Percentiles rank a stretch among this genome's conserved stretches.
Evolutionary conservation across 257 asterid species (phyloP).

Genomic region (Solanum virginianum): DNA sequence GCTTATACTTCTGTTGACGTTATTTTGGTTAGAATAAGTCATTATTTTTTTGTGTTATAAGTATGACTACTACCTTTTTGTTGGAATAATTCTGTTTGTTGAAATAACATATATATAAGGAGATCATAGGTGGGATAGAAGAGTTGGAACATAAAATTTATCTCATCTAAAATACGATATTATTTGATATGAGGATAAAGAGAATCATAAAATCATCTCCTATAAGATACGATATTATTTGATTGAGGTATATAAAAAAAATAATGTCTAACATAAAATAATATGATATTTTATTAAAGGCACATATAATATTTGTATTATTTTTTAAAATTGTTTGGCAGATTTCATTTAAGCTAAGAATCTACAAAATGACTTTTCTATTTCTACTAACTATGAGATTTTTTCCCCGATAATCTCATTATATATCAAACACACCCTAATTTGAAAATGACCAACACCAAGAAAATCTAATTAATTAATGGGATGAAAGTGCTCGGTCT

Average conservation of each 20-base stretch:
- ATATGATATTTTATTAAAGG: neutral
- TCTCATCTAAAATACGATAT: neutral
- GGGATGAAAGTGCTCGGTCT: neutral
- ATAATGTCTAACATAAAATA: neutral
- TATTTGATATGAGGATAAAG: neutral
- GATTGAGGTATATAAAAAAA: neutral
- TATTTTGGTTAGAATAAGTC: constrained; percentile 12
- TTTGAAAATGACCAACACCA: neutral
- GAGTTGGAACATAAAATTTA: neutral
- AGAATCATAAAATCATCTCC: neutral
- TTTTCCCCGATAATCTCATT: neutral
- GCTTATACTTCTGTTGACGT: neutral
- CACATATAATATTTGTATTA: no score
- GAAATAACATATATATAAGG: neutral
- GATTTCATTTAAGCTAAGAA: no score
- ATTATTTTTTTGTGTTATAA: neutral
- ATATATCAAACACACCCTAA: neutral
- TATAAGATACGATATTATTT: neutral
- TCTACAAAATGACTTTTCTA: neutral
- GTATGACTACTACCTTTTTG: neutral
- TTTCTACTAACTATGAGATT: no score
- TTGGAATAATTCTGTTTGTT: neutral
- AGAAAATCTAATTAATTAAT: neutral
- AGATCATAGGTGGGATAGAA: neutral
- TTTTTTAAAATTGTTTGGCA: no score